These are phyloP conservation scores for Plasmodium vinckei DNA, from an alignment of 169 alveolate species.

Conservation along the genomic window DNA sequence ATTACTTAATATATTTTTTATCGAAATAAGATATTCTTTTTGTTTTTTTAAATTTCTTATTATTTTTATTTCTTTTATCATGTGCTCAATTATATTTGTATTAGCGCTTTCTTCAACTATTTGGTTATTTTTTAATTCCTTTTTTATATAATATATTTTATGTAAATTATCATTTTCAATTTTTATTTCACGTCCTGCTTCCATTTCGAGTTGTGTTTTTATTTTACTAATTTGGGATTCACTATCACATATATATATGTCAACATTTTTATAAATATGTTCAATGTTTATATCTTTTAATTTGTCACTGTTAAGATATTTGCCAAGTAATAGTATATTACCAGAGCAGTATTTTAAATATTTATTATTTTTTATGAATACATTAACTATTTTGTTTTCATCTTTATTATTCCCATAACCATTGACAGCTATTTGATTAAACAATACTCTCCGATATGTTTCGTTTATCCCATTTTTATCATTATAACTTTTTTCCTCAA, in stretches of 20 bases:
- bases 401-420: not conserved
- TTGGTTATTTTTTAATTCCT: constrained; percentile 14
- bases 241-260: constrained; percentile 21
- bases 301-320: constrained; percentile 8
- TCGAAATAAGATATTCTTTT: constrained; percentile 37
- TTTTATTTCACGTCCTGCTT: constrained; percentile 25
- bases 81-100: constrained; percentile 24
- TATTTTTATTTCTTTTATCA: constrained; percentile 57
- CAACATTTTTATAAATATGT: constrained; percentile 31
- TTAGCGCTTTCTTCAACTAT: constrained; percentile 23
- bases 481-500: not conserved
- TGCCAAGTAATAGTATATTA: constrained; percentile 13
- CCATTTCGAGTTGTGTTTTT: constrained; percentile 18
- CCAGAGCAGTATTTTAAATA: constrained; percentile 20
- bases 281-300: constrained; percentile 17
- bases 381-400: constrained; percentile 6
- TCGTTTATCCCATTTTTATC: not conserved
- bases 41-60: constrained; percentile 49
- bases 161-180: constrained; percentile 8
- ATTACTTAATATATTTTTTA: constrained; percentile 37
- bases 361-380: constrained; percentile 26
- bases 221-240: constrained; percentile 17
- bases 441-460: too few species aligned
- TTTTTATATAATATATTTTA: constrained; percentile 20
- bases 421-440: too few species aligned